A percentile compares a stretch with the other conserved stretches of the same genome.
Evolutionary conservation across 2,329 filamentous ascomycete species (phyloP).

Genomic region (Calonectria honghensis): DNA sequence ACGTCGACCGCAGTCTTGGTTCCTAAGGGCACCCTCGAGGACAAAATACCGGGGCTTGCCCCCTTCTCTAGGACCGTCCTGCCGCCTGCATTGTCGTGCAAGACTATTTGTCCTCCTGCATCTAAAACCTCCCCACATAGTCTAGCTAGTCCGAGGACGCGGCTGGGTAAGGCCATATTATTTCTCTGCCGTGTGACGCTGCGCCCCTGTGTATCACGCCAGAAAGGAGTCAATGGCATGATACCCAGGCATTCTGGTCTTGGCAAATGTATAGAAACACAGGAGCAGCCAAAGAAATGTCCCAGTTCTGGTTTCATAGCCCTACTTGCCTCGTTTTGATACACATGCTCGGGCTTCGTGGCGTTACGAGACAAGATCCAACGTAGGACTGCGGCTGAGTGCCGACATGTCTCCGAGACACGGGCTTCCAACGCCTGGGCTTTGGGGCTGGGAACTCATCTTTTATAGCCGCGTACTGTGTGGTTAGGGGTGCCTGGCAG

Average conservation of each 20-base stretch:
- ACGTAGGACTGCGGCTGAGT: neutral
- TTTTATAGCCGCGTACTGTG: neutral
- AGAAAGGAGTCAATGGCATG: neutral
- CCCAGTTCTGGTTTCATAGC: neutral
- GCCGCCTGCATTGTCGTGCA: neutral
- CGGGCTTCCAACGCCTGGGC: neutral
- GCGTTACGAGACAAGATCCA: neutral
- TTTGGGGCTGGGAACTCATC: neutral
- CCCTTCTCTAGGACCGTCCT: neutral
- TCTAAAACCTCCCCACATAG: conserved; percentile 10
- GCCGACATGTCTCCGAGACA: conserved; percentile 10
- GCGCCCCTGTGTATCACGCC: neutral
- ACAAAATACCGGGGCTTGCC: neutral
- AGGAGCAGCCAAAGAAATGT: neutral
- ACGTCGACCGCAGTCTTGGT: neutral
- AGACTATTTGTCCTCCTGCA: neutral
- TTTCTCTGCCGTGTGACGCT: neutral
- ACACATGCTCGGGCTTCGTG: neutral
- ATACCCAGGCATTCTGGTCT: neutral
- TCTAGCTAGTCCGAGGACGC: conserved; percentile 2
- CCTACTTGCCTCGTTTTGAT: no score
- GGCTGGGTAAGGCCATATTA: neutral
- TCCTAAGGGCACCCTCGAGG: neutral
- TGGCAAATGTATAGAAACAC: neutral
- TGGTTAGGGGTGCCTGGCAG: neutral